Conservation (phyloP, 139 green algal genomes). For the Micromonas commoda region DNA sequence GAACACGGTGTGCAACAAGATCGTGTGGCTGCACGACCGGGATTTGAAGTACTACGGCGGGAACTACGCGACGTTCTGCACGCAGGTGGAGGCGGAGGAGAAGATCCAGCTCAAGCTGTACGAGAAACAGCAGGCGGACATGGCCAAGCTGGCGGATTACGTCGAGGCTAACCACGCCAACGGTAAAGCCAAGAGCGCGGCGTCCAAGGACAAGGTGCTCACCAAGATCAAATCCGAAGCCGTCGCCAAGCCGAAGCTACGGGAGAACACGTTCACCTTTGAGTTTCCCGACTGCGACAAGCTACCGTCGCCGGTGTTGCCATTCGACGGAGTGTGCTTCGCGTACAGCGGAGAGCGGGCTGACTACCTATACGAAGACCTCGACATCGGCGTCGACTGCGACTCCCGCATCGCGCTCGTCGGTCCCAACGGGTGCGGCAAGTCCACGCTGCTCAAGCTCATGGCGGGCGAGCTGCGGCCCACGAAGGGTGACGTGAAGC, state of each 20-base stretch:
- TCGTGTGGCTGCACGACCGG: slow-evolving; percentile 15
- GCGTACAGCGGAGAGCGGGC: background rate
- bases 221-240: background rate
- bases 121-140: slow-evolving; percentile 28
- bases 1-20: slow-evolving; percentile 27
- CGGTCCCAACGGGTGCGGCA: slow-evolving; percentile 82
- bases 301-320: slow-evolving; percentile 17
- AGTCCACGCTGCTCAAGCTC: slow-evolving; percentile 77
- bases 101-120: slow-evolving; percentile 20
- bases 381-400: slow-evolving; percentile 34
- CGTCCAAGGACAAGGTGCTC: slow-evolving; percentile 28
- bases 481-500: slow-evolving; percentile 81
- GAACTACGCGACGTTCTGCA: slow-evolving; percentile 32
- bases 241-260: slow-evolving; percentile 12
- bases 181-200: slow-evolving; percentile 2
- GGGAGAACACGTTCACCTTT: slow-evolving; percentile 2
- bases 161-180: slow-evolving; percentile 25
- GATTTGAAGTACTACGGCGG: slow-evolving; percentile 21
- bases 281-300: slow-evolving; percentile 10
- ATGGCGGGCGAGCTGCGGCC: slow-evolving; percentile 79
- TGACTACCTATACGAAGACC: slow-evolving; percentile 25
- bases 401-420: slow-evolving; percentile 48
- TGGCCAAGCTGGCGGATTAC: slow-evolving; percentile 22
- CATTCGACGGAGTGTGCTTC: slow-evolving; percentile 16
- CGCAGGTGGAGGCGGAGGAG: slow-evolving; percentile 9